A percentile compares a stretch with the other conserved stretches of the same genome.
Conservation (phyloP, 768 basidiomycete genomes). For the Russula foetens region DNA sequence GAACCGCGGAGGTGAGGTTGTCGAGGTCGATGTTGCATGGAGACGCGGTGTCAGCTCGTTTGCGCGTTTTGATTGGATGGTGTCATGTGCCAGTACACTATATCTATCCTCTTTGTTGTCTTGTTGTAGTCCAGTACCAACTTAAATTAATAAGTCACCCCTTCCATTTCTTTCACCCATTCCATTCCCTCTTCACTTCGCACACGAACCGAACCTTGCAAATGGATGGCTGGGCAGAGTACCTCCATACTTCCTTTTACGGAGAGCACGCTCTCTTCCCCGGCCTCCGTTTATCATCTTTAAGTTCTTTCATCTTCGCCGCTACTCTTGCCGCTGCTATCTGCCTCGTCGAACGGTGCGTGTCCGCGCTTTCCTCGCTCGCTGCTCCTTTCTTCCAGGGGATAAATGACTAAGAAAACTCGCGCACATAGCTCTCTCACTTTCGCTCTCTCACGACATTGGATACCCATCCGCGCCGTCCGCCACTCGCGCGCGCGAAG, state of each 20-base stretch:
- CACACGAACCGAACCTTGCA: slow-evolving; percentile 13
- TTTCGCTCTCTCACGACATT: slow-evolving; percentile 39
- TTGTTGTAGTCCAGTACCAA: too few relatives aligned
- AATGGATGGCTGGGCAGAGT: slow-evolving; percentile 43
- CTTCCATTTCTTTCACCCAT: not conserved
- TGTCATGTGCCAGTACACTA: too few relatives aligned
- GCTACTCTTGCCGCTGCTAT: slow-evolving; percentile 37
- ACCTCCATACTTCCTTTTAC: slow-evolving; percentile 34
- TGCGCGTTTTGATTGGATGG: not conserved
- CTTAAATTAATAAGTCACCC: too few relatives aligned
- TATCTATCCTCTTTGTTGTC: too few relatives aligned
- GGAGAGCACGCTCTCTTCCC: slow-evolving; percentile 41
- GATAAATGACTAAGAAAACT: not conserved
- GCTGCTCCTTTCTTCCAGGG: not conserved
- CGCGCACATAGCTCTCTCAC: slow-evolving; percentile 37
- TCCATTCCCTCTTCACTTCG: not conserved
- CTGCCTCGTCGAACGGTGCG: slow-evolving; percentile 53
- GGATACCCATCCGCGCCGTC: slow-evolving; percentile 34
- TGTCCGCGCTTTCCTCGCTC: not conserved
- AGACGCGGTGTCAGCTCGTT: not conserved
- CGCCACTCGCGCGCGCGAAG: slow-evolving; percentile 36
- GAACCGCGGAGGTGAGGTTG: too few relatives aligned
- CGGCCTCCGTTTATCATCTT: slow-evolving; percentile 38
- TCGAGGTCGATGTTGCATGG: not conserved
- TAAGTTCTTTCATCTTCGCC: slow-evolving; percentile 41